These are phyloP conservation scores for Alisma plantagoaquatica DNA, from an alignment of 106 monocot genomes.

Conservation along the genomic window DNA sequence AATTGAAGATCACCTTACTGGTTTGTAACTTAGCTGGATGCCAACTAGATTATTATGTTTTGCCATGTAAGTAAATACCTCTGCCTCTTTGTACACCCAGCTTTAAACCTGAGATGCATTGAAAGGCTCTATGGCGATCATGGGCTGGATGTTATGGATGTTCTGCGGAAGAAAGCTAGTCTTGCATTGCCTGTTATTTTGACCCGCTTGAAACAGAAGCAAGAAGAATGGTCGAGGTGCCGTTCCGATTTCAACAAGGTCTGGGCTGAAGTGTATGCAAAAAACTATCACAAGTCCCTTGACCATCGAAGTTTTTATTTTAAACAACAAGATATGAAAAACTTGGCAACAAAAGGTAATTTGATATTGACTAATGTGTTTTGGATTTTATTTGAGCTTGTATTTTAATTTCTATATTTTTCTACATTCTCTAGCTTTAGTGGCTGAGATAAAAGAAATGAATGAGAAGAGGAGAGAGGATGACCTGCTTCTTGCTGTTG, in stretches of 20 bases:
- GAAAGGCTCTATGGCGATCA: slow-evolving; percentile 96
- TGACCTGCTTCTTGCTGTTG: slow-evolving; percentile 74
- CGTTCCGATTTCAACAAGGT: slow-evolving; percentile 96
- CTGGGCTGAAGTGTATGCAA: slow-evolving; percentile 96
- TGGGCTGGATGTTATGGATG: slow-evolving; percentile 92
- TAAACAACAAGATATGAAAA: slow-evolving; percentile 96
- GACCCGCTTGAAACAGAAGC: slow-evolving; percentile 94
- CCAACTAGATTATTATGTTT: not conserved
- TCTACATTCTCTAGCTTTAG: slow-evolving; percentile 35
- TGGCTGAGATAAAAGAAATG: slow-evolving; percentile 95
- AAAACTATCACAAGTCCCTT: slow-evolving; percentile 96
- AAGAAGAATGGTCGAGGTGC: slow-evolving; percentile 96
- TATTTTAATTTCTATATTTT: not conserved
- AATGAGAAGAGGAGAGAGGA: slow-evolving; percentile 85
- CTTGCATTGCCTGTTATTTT: slow-evolving; percentile 84
- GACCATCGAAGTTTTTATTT: slow-evolving; percentile 98
- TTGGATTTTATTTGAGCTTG: not conserved
- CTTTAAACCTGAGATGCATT: slow-evolving; percentile 88
- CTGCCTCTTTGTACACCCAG: slow-evolving; percentile 20
- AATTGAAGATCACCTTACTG: slow-evolving; percentile 63
- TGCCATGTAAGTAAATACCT: no score
- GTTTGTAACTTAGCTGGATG: slow-evolving; percentile 22
- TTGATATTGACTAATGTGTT: not conserved
- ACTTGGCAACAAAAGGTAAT: slow-evolving; percentile 85
- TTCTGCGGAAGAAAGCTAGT: slow-evolving; percentile 77